phyloP scores from a whole-genome alignment of 2,329 filamentous ascomycete species.

The Fonsecaea multimorphosa region DNA sequence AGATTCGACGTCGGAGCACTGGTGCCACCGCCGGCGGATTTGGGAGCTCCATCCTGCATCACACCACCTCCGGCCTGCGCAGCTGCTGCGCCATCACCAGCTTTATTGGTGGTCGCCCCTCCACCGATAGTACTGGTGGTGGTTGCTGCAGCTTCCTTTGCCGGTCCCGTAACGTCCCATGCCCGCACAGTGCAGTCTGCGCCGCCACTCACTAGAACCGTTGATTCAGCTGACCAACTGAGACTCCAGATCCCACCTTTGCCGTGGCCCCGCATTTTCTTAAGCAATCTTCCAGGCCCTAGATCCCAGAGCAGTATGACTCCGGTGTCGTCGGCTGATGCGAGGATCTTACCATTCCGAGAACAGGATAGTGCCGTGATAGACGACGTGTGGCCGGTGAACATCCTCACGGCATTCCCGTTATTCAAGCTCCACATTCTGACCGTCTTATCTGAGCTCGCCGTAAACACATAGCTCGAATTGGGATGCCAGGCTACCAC shows the following conservation, averaged over 20 bases:
- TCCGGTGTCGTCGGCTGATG: conserved; percentile 84
- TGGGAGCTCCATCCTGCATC: conserved; percentile 4
- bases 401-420: conserved; percentile 85
- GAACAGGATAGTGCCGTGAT: conserved; percentile 85
- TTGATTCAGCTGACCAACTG: conserved; percentile 91
- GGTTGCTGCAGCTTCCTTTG: conserved; percentile 60
- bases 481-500: conserved; percentile 94
- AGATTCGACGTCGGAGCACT: conserved; percentile 19
- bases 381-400: conserved; percentile 87
- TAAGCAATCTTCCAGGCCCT: conserved; percentile 80
- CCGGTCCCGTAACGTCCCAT: conserved; percentile 84
- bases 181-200: conserved; percentile 91
- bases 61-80: conserved; percentile 1
- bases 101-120: conserved; percentile 13
- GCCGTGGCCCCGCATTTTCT: conserved; percentile 90
- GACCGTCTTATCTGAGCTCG: conserved; percentile 89
- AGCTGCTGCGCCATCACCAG: conserved; percentile 3
- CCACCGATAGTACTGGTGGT: conserved; percentile 54
- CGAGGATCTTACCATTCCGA: conserved; percentile 87
- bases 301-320: conserved; percentile 96
- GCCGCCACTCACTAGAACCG: conserved; percentile 84
- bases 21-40: conserved; percentile 14
- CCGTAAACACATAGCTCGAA: conserved; percentile 90
- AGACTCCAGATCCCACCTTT: conserved; percentile 94
- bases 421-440: conserved; percentile 96